Base-by-base conservation (phyloP, 768 basidiomycete species). In the Tulasnella sp. region DNA sequence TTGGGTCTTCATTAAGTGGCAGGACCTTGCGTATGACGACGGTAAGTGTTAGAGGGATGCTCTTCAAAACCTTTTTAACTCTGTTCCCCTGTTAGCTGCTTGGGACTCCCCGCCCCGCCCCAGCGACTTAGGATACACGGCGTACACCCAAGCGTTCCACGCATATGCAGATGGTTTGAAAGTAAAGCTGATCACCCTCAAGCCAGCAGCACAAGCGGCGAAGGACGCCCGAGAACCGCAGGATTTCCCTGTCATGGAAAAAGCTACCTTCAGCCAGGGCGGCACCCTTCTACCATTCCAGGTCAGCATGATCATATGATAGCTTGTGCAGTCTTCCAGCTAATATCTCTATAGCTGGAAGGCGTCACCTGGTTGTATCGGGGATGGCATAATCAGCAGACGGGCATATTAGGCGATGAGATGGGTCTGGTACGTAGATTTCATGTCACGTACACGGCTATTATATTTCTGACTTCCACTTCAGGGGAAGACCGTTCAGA, bases 381-480 rank as follows among this genome's bases (percentile, higher is more conserved):
- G 63, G 90, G 92, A 62, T 93, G 92, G 92, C 90, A 85, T 83
- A 83, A 79, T 63, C 77, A 75, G 44, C 90, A 90, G 62, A 80
- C 82, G 44, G 90, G 85, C 62, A 93, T 93, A 63, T 78, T 98
- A 21, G 94, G 96, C 2, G 96, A 99, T 68, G 96, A 98, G 70
- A 98, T 99, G 96, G 92, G 92, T 60, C 72, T 92, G 68, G 91
- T 89, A 69, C 53, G 75, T 67, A 8, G 25, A 22, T 43, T 41
- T 12, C 45, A 49, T 4, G 11, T 9, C 1, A 25, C 10, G 21
- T 30, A 5, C 21, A 25, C 19, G 11, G 15, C 22, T 24, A 38
- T 38, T 5, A 38, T 38, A 0, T 24, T 48, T 2, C 2, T 12
- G 19, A 24, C 34, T 3, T 41, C 25, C 10, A 15, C 48, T 60